These are phyloP conservation scores for Microthyrium microscopicum DNA, from an alignment of 2,329 filamentous ascomycete species.

Conservation along the genomic window DNA sequence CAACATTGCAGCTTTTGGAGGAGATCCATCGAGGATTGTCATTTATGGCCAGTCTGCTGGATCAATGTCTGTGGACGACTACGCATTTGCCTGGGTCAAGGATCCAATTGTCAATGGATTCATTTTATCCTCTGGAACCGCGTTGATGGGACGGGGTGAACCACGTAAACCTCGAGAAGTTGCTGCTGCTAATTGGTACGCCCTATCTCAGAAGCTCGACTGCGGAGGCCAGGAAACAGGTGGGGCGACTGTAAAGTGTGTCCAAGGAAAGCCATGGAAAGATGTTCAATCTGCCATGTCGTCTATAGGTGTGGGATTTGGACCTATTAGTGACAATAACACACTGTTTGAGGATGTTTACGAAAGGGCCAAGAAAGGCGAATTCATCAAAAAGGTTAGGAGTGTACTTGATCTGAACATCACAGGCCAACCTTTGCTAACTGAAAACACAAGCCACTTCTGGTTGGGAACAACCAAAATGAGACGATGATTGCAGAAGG, in stretches of 20 bases:
- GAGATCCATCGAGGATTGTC: conserved; percentile 31
- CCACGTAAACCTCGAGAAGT: not conserved
- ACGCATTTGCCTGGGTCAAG: conserved; percentile 15
- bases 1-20: conserved; percentile 35
- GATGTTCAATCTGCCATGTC: conserved; percentile 12
- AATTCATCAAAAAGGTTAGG: conserved; percentile 3
- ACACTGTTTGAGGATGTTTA: conserved; percentile 3
- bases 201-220: conserved; percentile 1
- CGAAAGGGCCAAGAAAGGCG: not conserved
- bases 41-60: conserved; percentile 19
- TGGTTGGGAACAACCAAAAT: conserved; percentile 8
- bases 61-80: conserved; percentile 16
- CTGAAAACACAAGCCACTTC: not conserved
- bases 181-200: conserved; percentile 1
- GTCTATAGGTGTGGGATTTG: conserved; percentile 3
- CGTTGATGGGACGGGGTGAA: conserved; percentile 6
- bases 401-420: no score
- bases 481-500: conserved; percentile 1
- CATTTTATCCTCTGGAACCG: conserved; percentile 6
- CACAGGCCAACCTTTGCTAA: not conserved
- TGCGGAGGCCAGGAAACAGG: conserved; percentile 2
- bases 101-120: conserved; percentile 19
- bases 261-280: conserved; percentile 11
- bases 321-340: conserved; percentile 1
- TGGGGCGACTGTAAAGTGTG: conserved; percentile 10